Conservation (phyloP, 768 basidiomycete genomes). For the Phlebiopsis gigantea region DNA sequence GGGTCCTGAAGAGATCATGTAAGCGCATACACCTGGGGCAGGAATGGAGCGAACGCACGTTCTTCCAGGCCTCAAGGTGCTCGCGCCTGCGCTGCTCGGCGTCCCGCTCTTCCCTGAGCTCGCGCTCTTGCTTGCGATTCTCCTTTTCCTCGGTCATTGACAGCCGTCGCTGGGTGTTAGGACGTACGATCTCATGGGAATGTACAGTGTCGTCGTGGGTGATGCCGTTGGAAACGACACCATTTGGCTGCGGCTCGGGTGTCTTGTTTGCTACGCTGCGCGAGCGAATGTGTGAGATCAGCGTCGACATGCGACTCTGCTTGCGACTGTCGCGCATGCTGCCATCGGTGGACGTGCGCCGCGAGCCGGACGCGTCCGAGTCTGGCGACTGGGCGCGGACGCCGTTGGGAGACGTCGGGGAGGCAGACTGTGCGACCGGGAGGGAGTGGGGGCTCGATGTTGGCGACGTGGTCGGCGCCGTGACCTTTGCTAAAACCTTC, state of each 20-base stretch:
- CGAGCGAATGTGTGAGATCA: conserved; percentile 7
- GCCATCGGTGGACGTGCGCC: background rate
- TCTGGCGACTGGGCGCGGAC: background rate
- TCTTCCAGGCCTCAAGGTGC: conserved; percentile 16
- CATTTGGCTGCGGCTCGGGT: background rate
- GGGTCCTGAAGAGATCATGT: conserved; percentile 18
- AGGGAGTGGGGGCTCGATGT: conserved; percentile 11
- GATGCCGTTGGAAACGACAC: background rate
- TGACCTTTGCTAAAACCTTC: conserved; percentile 17
- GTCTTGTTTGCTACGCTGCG: background rate
- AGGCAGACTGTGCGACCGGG: conserved; percentile 9
- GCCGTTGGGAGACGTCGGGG: background rate
- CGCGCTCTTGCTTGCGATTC: conserved; percentile 18
- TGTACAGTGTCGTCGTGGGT: background rate
- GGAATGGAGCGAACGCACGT: background rate
- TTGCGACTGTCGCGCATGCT: conserved; percentile 2
- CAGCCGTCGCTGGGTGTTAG: conserved; percentile 4
- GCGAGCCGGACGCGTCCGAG: background rate
- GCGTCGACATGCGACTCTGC: background rate
- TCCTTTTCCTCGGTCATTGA: conserved; percentile 23
- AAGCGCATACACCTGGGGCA: background rate
- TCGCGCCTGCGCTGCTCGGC: conserved; percentile 12
- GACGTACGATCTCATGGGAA: conserved; percentile 1
- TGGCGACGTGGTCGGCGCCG: conserved; percentile 13
- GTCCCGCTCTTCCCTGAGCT: conserved; percentile 18